Base-by-base conservation (phyloP, 2,329 filamentous ascomycete species). In the Coniochaeta prunicola region DNA sequence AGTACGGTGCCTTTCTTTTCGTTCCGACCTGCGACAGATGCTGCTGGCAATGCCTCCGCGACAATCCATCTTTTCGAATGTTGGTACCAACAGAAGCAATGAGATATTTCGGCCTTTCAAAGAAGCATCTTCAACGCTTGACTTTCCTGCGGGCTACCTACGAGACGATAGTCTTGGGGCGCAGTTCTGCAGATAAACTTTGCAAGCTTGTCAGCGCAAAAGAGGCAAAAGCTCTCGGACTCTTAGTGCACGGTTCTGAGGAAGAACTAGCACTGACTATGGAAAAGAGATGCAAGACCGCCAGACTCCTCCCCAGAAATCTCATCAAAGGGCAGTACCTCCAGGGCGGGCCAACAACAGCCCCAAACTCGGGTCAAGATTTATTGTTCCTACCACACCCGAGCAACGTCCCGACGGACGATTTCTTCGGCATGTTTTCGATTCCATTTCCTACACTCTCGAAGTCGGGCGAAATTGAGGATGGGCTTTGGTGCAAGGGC, bases 11-110 rank as follows among this genome's bases (percentile, higher is more conserved):
- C 1, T 71, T 70, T 57, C 58, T 73, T 13, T 70, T 71, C 50
- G 62, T 72, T 31, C 68, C 69, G 0, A 68, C 67, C 3, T 71
- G 67, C 59, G 67, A 71, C 57, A 66, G 71, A 57, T 60, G 66
- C 50, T 73, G 70, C 59, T 66, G 64, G 28, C 59, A 65, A 50
- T 73, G 71, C 54, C 61, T 73, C 2, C 13, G 48, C 13, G 57
- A 63, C 40, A 68, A 67, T 40, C 36, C 36, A 17, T 40, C 36
- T 9, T 40, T 40, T 5, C 36, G 36, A 17, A 40, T 40, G 36
- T 17, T 40, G 12, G 12, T 17, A 40, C 36, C 36, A 5, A 40
- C 12, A 5, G 17, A 40, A 40, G 36, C 36, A 40, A 17, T 9
- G 36, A 40, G 36, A 40, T 12, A 13, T 40, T 40, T 40, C 15